Evolutionary conservation across 495 filamentous ascomycete genomes (phyloP).

Genomic region (Penicillium lividum): DNA sequence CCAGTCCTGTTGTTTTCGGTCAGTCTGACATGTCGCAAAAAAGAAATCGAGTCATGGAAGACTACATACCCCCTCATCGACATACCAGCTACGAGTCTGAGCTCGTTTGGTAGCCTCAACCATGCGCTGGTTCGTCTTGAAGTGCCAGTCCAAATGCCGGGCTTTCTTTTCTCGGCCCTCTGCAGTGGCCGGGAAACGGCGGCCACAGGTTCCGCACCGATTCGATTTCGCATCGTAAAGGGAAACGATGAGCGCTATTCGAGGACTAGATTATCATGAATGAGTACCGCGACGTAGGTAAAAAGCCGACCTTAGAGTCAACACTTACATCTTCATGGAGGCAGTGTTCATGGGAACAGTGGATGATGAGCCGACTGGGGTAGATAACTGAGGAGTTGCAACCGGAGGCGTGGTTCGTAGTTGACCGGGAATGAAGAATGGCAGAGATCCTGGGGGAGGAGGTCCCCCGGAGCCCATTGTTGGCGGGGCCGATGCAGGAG

Average conservation of each 20-base stretch:
- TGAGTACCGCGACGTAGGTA: constrained; percentile 8
- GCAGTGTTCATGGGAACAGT: constrained; percentile 68
- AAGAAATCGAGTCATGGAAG: constrained; percentile 4
- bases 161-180: constrained; percentile 82
- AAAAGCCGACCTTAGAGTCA: background rate
- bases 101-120: constrained; percentile 77
- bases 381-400: constrained; percentile 27
- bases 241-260: constrained; percentile 66
- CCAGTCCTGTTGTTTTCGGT: constrained; percentile 65
- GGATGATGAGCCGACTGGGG: constrained; percentile 41
- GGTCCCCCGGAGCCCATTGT: constrained; percentile 26
- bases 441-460: constrained; percentile 30
- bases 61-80: constrained; percentile 78
- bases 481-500: constrained; percentile 35
- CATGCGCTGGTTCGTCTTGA: constrained; percentile 87
- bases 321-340: constrained; percentile 76
- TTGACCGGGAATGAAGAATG: constrained; percentile 46
- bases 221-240: constrained; percentile 80
- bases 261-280: constrained; percentile 59
- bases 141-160: constrained; percentile 98
- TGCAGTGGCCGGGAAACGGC: constrained; percentile 75
- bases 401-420: constrained; percentile 38
- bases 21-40: constrained; percentile 8
- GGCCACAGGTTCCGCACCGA: constrained; percentile 87
- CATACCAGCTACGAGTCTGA: constrained; percentile 89